phyloP scores from a whole-genome alignment of 805 yeast species.

The Diddensiella santjacobensis region DNA sequence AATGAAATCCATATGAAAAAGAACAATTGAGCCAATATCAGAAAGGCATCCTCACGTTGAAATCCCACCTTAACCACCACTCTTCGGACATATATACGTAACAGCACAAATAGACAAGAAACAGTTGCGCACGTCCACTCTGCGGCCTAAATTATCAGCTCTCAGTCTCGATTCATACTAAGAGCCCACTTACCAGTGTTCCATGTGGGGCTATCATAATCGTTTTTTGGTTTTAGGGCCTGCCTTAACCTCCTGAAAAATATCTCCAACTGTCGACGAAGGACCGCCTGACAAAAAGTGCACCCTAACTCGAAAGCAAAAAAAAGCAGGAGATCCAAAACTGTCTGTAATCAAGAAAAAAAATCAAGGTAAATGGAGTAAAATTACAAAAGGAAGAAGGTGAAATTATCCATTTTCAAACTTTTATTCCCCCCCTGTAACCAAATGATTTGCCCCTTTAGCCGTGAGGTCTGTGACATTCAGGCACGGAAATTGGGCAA shows the following conservation, averaged over 20 bases:
- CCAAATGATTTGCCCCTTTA: too few relatives aligned
- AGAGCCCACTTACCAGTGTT: conserved; percentile 5
- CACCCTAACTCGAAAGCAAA: too few relatives aligned
- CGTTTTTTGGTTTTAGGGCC: too few relatives aligned
- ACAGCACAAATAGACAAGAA: conserved; percentile 17
- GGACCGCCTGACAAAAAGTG: too few relatives aligned
- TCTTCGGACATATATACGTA: conserved; percentile 23
- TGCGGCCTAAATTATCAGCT: conserved; percentile 14
- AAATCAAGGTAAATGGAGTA: too few relatives aligned
- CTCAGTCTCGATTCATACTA: neutral
- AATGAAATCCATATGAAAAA: conserved; percentile 26
- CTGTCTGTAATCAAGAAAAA: too few relatives aligned
- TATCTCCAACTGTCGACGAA: too few relatives aligned
- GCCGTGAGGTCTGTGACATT: neutral
- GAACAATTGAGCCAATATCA: conserved; percentile 22
- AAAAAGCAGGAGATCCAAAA: too few relatives aligned
- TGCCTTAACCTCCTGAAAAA: too few relatives aligned
- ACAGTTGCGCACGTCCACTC: conserved; percentile 26
- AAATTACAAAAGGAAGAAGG: too few relatives aligned
- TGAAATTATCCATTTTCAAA: too few relatives aligned
- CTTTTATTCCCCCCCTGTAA: too few relatives aligned
- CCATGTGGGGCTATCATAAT: conserved; percentile 7
- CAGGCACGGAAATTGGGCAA: neutral
- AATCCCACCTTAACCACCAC: conserved; percentile 22
- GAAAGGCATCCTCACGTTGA: conserved; percentile 25